These are phyloP conservation scores for Litchi chinensis DNA, from an alignment of 345 rosid genomes.

Conservation along the genomic window DNA sequence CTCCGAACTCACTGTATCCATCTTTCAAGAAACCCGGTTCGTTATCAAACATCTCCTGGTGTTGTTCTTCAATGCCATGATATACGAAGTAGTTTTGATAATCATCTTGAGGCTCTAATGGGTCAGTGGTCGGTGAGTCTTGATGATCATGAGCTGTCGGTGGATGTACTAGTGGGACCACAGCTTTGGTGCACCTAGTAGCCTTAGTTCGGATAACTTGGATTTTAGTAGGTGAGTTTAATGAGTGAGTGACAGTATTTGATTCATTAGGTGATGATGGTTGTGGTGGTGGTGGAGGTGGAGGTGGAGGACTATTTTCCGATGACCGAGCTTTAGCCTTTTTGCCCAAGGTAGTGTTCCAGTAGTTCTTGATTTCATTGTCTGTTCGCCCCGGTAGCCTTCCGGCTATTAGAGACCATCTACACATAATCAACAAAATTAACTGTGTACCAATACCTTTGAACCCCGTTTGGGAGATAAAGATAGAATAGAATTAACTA, in stretches of 20 bases:
- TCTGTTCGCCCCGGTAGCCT: slow-evolving; percentile 74
- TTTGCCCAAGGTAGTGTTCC: slow-evolving; percentile 59
- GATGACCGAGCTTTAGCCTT: slow-evolving; percentile 28
- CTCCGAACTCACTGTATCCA: slow-evolving; percentile 7
- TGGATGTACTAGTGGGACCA: slow-evolving; percentile 20
- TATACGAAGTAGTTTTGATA: background rate
- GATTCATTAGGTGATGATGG: background rate
- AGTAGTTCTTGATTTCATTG: slow-evolving; percentile 68
- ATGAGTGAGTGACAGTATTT: background rate
- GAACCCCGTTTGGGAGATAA: background rate
- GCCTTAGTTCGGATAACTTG: slow-evolving; percentile 42
- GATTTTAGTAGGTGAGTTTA: slow-evolving; percentile 8
- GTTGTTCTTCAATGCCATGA: background rate
- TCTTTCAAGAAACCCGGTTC: slow-evolving; percentile 28
- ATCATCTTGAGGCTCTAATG: background rate
- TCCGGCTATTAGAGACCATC: slow-evolving; percentile 72
- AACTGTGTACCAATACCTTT: background rate
- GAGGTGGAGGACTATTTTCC: background rate
- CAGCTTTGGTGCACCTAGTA: slow-evolving; percentile 27
- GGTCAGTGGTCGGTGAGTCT: background rate
- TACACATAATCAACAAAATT: slow-evolving; percentile 6
- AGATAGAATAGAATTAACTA: no score
- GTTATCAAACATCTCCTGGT: background rate
- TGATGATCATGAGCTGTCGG: background rate
- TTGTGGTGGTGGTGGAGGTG: background rate